These are phyloP conservation scores for Suillus tomentosus DNA, from an alignment of 768 basidiomycete species.

Conservation along the genomic window DNA sequence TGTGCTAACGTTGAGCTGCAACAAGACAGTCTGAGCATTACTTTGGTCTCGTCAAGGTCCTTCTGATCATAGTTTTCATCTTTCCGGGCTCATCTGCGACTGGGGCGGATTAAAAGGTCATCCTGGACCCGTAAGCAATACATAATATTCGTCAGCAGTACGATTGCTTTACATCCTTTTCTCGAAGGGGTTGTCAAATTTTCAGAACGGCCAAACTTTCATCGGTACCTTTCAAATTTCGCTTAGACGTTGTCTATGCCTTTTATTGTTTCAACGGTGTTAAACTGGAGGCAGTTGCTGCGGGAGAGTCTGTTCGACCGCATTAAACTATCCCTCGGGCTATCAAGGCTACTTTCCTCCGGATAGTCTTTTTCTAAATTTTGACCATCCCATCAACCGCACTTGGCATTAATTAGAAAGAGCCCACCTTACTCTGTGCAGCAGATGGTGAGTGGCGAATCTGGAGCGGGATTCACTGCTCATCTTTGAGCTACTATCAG, in stretches of 20 bases:
- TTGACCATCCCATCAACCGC: constrained; percentile 67
- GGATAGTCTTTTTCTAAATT: constrained; percentile 66
- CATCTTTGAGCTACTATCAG: constrained; percentile 25
- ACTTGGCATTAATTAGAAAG: constrained; percentile 61
- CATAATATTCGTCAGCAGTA: neutral
- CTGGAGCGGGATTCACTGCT: neutral
- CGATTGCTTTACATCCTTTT: constrained; percentile 27
- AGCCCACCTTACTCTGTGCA: constrained; percentile 52
- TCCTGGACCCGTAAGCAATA: constrained; percentile 52
- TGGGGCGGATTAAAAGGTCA: constrained; percentile 62
- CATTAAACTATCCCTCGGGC: constrained; percentile 64
- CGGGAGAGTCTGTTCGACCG: constrained; percentile 66
- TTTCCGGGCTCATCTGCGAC: constrained; percentile 60
- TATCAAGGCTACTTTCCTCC: constrained; percentile 68
- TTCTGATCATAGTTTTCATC: constrained; percentile 63
- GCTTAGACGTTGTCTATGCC: no score
- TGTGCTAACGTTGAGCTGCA: constrained; percentile 5
- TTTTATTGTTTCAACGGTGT: constrained; percentile 69
- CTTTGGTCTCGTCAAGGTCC: constrained; percentile 64
- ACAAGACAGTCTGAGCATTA: constrained; percentile 62
- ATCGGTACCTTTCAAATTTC: no score
- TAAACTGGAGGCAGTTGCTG: constrained; percentile 72
- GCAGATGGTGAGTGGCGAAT: constrained; percentile 38
- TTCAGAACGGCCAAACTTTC: no score
- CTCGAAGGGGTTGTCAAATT: no score